Evolutionary conservation across 805 yeast species (phyloP), one percentile per base, ranked within the genome.

Genomic region (Tetrapisispora arboricola): DNA sequence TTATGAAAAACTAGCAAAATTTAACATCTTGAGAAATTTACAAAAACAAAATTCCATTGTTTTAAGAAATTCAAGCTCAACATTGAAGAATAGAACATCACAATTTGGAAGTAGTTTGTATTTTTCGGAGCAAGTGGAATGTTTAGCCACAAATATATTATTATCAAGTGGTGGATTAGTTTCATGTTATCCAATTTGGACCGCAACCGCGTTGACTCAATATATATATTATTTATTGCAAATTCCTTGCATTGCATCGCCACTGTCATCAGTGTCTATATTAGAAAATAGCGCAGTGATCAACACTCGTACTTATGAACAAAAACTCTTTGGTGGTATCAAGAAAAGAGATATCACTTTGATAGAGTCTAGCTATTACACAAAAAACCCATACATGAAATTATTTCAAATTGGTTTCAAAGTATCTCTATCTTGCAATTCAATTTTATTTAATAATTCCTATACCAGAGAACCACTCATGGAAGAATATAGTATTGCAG

Each of bases 401-500:
- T 43, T 59, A 48, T 50, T 55, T 13, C 55, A 53, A 31, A 46
- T 51, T 21, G 64, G 64, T 2, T 47, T 57, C 44, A 49, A 49
- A 21, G 49, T 57, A 1, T 42, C 54, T 3, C 22, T 59, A 8
- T 58, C 62, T 1, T 53, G 57, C 7, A 53, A 48, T 24, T 59
- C 62, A 1, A 49, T 57, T 4, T 46, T 59, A 11, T 53, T 47
- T 39, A 59, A 58, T 39, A 54, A 55, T 16, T 59, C 62, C 2
- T 59, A 58, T 39, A 59, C 64, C 2, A 36, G 44, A 33, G 64
- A 59, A 38, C 64, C 64, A 1, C 42, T 57, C 6, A 54, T 59
- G 19, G 64, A 59, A 42, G 64, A 59, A 30, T 59, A 55, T 37
- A 58, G 64, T 41, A 61, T 59, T 11, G 64, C 64, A 4, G 64